These are phyloP conservation scores for Macrocybe gigantea DNA, from an alignment of 768 basidiomycete genomes.

Conservation along the genomic window DNA sequence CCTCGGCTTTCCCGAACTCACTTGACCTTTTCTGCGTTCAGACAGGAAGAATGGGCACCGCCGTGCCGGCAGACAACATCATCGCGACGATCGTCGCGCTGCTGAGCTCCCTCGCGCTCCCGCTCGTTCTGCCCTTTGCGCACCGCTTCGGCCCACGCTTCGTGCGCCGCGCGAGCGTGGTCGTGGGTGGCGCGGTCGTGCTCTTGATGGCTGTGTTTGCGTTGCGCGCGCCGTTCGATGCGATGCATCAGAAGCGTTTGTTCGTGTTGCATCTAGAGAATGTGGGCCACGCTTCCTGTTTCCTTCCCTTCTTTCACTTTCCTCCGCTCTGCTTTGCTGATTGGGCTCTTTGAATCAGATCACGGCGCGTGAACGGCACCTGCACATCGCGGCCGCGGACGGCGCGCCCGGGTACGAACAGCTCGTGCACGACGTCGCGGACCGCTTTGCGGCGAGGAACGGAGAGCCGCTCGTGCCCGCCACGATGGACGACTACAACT, in stretches of 20 bases:
- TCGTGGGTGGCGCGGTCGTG: conserved; percentile 40
- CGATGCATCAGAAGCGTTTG: conserved; percentile 80
- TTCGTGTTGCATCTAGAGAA: conserved; percentile 85
- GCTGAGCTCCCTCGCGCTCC: conserved; percentile 50
- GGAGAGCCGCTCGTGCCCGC: conserved; percentile 33
- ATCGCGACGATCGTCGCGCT: conserved; percentile 72
- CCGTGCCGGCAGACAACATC: conserved; percentile 84
- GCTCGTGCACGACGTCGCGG: conserved; percentile 57
- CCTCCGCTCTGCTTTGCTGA: background rate
- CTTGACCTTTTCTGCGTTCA: conserved; percentile 16
- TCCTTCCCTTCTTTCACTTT: background rate
- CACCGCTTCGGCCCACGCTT: conserved; percentile 55
- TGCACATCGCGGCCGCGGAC: conserved; percentile 82
- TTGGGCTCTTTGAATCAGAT: conserved; percentile 36
- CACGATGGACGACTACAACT: conserved; percentile 68
- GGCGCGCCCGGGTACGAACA: conserved; percentile 68
- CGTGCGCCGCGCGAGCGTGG: conserved; percentile 32
- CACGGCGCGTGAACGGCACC: conserved; percentile 60
- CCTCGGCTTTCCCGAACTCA: conserved; percentile 2
- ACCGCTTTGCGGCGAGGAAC: conserved; percentile 42
- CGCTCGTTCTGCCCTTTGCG: conserved; percentile 62
- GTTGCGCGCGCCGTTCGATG: conserved; percentile 62
- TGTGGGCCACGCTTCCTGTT: conserved; percentile 35
- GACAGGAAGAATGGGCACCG: conserved; percentile 79
- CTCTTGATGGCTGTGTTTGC: conserved; percentile 58